Evolutionary conservation across 257 asterid species (phyloP), one percentile per base, ranked within the genome.

Genomic region (Capsicum baccatum): DNA sequence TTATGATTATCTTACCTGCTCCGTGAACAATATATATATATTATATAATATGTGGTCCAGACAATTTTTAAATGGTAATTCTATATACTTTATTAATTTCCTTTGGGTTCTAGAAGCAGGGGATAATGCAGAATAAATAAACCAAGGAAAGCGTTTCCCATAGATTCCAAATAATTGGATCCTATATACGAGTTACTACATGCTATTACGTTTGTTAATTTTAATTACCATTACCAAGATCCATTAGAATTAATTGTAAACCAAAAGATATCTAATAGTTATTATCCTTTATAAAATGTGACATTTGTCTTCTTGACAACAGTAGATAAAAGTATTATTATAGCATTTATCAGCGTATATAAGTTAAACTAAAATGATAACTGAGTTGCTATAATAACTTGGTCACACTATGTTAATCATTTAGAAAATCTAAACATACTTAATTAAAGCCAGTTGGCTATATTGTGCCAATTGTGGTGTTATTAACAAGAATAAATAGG

Each of bases 1-100:
- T 50, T 44, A 6, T 44, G 15, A 12, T 60, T 35, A 44, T 55
- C 52, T 80, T 71, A 85, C 85, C 83, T 83, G 69, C 86, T 58
- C 85, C 80, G 19, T 69, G 9, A 48, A 69, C 16, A 39, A 57
- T 57, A 54, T 26, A 48, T 48, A 26, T 26, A 26, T 26, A 26
- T 26, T 26, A 26, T 26, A 60, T 60, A 19, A 21, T 79, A 9
- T 56, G 48, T 56, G 12, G 79, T 69, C 33, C 52, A 56, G 8
- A 5, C 63, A 78, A 4, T 10, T 78, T 78, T 42, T 26, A 50
- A 52, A 42, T 73, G 15, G 17, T 52, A 13, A 9, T 21, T 5
- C 16, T 4, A 0, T 4, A 0, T 76, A n/a, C 82, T 26, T 10
- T 79, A 55, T 10, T 79, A 55, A 3, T 71, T 71, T 17, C 57